These are phyloP conservation scores for Nitzschia sp. DNA, from an alignment of 108 stramenopile species.

Conservation along the genomic window DNA sequence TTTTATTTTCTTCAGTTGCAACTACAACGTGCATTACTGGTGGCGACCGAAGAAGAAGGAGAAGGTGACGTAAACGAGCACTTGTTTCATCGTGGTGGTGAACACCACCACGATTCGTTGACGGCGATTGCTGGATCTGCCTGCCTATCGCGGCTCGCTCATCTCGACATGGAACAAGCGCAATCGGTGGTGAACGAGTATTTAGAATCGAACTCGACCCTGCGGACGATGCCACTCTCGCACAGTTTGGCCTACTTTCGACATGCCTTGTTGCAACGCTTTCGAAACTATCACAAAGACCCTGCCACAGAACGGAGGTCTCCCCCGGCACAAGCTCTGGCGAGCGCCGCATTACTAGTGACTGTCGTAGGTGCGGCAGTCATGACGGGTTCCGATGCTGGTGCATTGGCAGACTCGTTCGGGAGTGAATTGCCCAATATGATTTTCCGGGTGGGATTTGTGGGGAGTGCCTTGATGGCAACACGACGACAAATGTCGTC, in stretches of 20 bases:
- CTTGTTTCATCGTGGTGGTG: neutral
- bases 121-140: conserved; percentile 47
- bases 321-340: conserved; percentile 23
- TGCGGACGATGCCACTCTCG: conserved; percentile 61
- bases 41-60: neutral
- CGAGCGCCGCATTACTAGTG: conserved; percentile 53
- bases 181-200: conserved; percentile 56
- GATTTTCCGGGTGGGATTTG: conserved; percentile 63
- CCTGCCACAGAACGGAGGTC: conserved; percentile 13
- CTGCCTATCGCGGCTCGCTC: conserved; percentile 52
- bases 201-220: conserved; percentile 58
- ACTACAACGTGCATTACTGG: conserved; percentile 62
- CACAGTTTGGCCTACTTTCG: conserved; percentile 61
- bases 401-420: conserved; percentile 31
- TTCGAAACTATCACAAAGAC: conserved; percentile 23
- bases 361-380: conserved; percentile 58
- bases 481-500: conserved; percentile 7
- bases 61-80: neutral
- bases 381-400: conserved; percentile 34
- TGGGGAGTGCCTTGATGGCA: conserved; percentile 56
- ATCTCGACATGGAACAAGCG: conserved; percentile 42
- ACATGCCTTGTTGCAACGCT: conserved; percentile 39
- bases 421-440: conserved; percentile 53
- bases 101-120: conserved; percentile 1
- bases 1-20: conserved; percentile 79